Evolutionary conservation across 352 stramenopile genomes (phyloP).

Genomic region (Pythium aphanidermatum): DNA sequence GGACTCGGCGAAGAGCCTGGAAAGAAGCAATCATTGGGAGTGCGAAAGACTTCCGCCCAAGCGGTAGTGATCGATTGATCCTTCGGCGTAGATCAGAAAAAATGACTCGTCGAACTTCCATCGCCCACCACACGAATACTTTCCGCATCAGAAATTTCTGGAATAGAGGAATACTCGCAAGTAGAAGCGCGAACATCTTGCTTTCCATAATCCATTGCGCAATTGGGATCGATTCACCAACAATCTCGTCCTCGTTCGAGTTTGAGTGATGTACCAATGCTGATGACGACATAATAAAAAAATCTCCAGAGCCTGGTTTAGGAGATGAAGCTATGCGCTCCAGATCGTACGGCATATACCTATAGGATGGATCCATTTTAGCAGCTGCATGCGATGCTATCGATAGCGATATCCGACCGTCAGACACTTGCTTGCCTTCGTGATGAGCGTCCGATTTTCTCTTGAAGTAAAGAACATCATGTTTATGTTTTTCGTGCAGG

Average conservation of each 20-base stretch:
- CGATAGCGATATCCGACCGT: slow-evolving; percentile 23
- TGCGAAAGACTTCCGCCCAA: slow-evolving; percentile 33
- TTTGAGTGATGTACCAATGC: slow-evolving; percentile 54
- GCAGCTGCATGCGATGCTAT: slow-evolving; percentile 17
- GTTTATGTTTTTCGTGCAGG: slow-evolving; percentile 56
- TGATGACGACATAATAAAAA: slow-evolving; percentile 61
- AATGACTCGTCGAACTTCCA: slow-evolving; percentile 28
- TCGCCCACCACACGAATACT: slow-evolving; percentile 44
- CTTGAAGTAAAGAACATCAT: slow-evolving; percentile 66
- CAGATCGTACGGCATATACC: slow-evolving; percentile 63
- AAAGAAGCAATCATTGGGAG: slow-evolving; percentile 34
- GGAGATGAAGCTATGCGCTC: slow-evolving; percentile 29
- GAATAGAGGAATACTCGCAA: slow-evolving; percentile 66
- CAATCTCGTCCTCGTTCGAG: slow-evolving; percentile 26
- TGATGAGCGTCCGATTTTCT: slow-evolving; percentile 14
- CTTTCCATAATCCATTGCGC: slow-evolving; percentile 70
- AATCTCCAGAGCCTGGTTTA: slow-evolving; percentile 31
- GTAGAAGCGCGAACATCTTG: slow-evolving; percentile 63
- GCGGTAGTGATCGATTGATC: slow-evolving; percentile 27
- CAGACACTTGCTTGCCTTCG: background rate
- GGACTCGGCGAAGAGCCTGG: slow-evolving; percentile 30
- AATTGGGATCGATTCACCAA: slow-evolving; percentile 50
- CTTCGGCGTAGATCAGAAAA: slow-evolving; percentile 35
- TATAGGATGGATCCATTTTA: background rate
- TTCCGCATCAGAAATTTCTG: slow-evolving; percentile 65